A percentile compares a stretch with the other conserved stretches of the same genome.
phyloP scores from a whole-genome alignment of 116 monocot genomes.

The Dioscorea cayenensis region DNA sequence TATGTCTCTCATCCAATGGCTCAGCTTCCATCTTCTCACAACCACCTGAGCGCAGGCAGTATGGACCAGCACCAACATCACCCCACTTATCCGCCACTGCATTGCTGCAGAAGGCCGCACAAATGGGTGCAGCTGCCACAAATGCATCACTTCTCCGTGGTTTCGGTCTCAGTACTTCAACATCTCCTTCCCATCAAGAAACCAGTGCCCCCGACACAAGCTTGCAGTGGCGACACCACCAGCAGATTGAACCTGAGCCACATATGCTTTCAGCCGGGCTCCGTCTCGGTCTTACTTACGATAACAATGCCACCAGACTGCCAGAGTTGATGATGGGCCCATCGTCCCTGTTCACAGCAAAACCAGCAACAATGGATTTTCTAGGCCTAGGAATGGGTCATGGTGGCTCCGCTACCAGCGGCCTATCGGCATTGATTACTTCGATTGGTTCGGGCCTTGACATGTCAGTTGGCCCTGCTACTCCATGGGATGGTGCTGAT shows the following conservation, averaged over 20 bases:
- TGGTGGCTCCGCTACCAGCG: conserved; percentile 22
- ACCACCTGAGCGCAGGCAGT: conserved; percentile 11
- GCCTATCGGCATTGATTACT: conserved; percentile 47
- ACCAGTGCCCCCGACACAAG: background rate
- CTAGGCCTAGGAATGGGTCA: conserved; percentile 51
- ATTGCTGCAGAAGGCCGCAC: conserved; percentile 64
- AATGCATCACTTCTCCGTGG: conserved; percentile 41
- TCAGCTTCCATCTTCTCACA: conserved; percentile 8
- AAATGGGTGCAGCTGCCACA: conserved; percentile 45
- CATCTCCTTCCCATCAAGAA: conserved; percentile 1
- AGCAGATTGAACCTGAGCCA: conserved; percentile 13
- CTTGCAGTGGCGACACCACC: conserved; percentile 15
- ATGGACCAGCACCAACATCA: conserved; percentile 16
- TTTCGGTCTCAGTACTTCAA: conserved; percentile 27
- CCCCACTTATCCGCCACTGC: conserved; percentile 75
- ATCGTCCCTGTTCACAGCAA: conserved; percentile 35
- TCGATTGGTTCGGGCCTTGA: conserved; percentile 36
- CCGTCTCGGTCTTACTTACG: conserved; percentile 31
- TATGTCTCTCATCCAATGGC: conserved; percentile 17
- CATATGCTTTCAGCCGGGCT: conserved; percentile 25
- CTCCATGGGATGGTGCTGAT: conserved; percentile 22
- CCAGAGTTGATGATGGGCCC: conserved; percentile 42
- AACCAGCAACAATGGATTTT: conserved; percentile 59
- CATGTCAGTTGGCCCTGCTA: background rate
- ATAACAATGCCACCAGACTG: conserved; percentile 5